These are phyloP conservation scores for Rhodotorula diobovata DNA, from an alignment of 768 basidiomycete genomes.

Conservation along the genomic window DNA sequence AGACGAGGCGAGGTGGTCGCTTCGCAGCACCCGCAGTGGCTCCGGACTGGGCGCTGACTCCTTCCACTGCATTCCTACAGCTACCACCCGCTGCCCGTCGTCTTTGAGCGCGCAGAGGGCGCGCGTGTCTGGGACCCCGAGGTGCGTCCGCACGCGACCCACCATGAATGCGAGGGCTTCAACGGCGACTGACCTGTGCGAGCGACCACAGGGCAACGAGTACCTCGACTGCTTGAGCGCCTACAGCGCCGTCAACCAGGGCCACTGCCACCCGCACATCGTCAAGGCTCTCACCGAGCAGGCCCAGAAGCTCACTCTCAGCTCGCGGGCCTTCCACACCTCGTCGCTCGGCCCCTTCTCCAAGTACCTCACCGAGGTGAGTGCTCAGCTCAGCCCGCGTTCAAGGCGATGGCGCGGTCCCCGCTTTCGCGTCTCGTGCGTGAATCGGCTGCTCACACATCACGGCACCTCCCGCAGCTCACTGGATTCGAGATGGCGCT, in stretches of 20 bases:
- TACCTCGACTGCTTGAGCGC: constrained; percentile 98
- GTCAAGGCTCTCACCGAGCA: constrained; percentile 75
- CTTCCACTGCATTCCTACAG: constrained; percentile 56
- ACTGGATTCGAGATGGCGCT: constrained; percentile 66
- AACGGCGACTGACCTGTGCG: constrained; percentile 66
- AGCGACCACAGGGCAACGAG: constrained; percentile 72
- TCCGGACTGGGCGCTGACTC: neutral
- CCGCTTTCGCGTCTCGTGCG: too few relatives aligned
- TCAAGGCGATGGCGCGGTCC: too few relatives aligned
- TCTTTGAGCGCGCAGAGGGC: constrained; percentile 83
- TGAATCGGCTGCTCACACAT: neutral
- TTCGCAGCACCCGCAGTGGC: too few relatives aligned
- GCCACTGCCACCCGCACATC: constrained; percentile 88
- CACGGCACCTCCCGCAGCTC: neutral
- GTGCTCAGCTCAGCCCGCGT: constrained; percentile 44
- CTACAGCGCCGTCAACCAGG: constrained; percentile 57
- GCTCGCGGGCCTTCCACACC: constrained; percentile 95
- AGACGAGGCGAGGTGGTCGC: too few relatives aligned
- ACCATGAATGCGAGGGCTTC: too few relatives aligned
- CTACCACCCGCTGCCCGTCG: constrained; percentile 91
- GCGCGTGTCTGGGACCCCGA: constrained; percentile 54
- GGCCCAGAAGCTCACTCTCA: constrained; percentile 82
- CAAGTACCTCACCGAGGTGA: constrained; percentile 71
- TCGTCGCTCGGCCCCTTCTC: constrained; percentile 86
- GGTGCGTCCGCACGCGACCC: neutral